phyloP scores from a whole-genome alignment of 1,139 yeast genomes.

The Kodamaea ohmeri region DNA sequence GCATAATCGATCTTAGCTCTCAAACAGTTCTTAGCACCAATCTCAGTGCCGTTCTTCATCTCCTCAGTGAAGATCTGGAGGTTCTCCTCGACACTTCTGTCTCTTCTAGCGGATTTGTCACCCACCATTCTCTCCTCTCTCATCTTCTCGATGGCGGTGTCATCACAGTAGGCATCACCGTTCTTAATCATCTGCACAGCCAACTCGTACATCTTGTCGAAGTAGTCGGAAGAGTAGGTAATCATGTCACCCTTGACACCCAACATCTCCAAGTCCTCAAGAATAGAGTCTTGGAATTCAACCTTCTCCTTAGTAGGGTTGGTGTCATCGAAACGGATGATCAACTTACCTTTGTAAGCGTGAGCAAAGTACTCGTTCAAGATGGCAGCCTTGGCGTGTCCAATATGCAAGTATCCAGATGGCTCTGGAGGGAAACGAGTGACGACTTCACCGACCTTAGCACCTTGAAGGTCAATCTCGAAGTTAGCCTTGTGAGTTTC shows the following conservation, averaged over 20 bases:
- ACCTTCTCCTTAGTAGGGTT: constrained; percentile 93
- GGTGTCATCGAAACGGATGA: constrained; percentile 94
- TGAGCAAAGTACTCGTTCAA: constrained; percentile 94
- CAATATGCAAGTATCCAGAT: constrained; percentile 89
- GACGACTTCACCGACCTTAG: constrained; percentile 88
- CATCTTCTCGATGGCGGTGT: constrained; percentile 90
- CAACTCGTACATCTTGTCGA: constrained; percentile 81
- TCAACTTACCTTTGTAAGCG: constrained; percentile 88
- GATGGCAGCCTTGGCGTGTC: constrained; percentile 97
- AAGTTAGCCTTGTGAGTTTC: constrained; percentile 86
- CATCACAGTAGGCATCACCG: constrained; percentile 96
- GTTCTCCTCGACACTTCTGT: constrained; percentile 87
- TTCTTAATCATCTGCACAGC: constrained; percentile 85
- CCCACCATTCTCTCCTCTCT: constrained; percentile 99
- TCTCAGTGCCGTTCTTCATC: constrained; percentile 91
- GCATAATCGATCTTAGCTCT: constrained; percentile 94
- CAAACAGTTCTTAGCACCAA: constrained; percentile 82
- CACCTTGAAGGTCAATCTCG: constrained; percentile 88
- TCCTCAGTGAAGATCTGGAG: constrained; percentile 78
- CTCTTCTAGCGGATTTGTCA: constrained; percentile 84
- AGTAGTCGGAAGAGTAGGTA: constrained; percentile 90
- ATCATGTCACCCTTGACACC: constrained; percentile 89
- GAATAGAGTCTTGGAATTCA: constrained; percentile 88
- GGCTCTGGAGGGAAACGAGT: constrained; percentile 95
- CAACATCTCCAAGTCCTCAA: constrained; percentile 81